Percentiles rank a stretch among this genome's conserved stretches.
Evolutionary conservation across 495 filamentous ascomycete genomes (phyloP).

Genomic region (Parathielavia appendiculata): DNA sequence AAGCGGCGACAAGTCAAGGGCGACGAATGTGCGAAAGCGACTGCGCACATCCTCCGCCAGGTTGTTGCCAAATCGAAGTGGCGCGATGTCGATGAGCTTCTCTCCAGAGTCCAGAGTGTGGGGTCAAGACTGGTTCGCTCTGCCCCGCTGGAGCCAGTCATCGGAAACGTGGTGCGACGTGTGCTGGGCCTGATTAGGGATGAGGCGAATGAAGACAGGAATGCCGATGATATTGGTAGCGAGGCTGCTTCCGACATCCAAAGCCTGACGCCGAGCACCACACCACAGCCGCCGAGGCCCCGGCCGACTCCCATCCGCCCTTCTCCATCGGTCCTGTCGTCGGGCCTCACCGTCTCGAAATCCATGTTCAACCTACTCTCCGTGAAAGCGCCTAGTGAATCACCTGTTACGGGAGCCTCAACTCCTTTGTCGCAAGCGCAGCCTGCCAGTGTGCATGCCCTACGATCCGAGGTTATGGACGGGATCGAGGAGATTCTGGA

Average conservation of each 20-base stretch:
- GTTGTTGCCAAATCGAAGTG: conserved; percentile 72
- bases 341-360: conserved; percentile 51
- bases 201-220: conserved; percentile 76
- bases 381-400: conserved; percentile 20
- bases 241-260: conserved; percentile 34
- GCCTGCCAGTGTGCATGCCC: conserved; percentile 45
- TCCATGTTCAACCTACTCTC: conserved; percentile 83
- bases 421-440: conserved; percentile 38
- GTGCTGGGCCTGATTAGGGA: conserved; percentile 88
- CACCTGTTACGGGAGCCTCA: conserved; percentile 40
- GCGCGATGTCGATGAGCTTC: conserved; percentile 67
- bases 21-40: conserved; percentile 83
- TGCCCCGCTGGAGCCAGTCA: conserved; percentile 81
- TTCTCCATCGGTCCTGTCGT: conserved; percentile 44
- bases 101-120: conserved; percentile 68
- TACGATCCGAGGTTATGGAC: conserved; percentile 82
- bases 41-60: conserved; percentile 75
- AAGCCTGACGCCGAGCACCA: conserved; percentile 39
- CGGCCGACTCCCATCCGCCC: conserved; percentile 28
- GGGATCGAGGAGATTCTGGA: conserved; percentile 89
- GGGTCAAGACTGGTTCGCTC: conserved; percentile 71
- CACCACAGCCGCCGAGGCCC: conserved; percentile 28
- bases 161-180: conserved; percentile 88
- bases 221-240: conserved; percentile 54
- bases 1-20: conserved; percentile 85